Evolutionary conservation across 208 protist species (phyloP), one percentile per base, ranked within the genome.

Genomic region (Acanthamoeba healyi): DNA sequence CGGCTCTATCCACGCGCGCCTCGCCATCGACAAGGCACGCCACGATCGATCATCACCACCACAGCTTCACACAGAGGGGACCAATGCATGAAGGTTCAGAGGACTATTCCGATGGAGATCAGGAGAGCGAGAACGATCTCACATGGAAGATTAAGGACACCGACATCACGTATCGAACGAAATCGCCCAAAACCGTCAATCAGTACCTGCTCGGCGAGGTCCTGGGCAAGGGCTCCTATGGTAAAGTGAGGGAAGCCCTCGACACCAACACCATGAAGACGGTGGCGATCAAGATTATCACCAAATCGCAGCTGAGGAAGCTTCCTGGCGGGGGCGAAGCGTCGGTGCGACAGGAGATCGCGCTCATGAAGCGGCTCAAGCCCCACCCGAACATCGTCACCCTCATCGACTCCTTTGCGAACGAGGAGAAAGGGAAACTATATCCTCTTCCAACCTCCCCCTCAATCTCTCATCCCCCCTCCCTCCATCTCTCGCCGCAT

Each of bases 131-230:
- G 61, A 87, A 87, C 19, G 86, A 92, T 92, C 44, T 92, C 61
- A 92, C 86, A 63, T 92, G 86, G 86, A 63, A 72, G 44, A 92
- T 92, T 72, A 92, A 92, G 44, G 86, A 92, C 29, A 92, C 86
- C 19, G 86, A 92, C 10, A 92, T 92, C 19, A 72, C 58, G 12
- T 92, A 92, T 72, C 46, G 86, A 22, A 72, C 86, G 29, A 92
- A 92, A 72, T 74, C 86, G 56, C 86, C 86, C 24, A 92, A 92
- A 46, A 92, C 86, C 40, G 86, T 92, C 29, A 92, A 92, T 46
- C 86, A 92, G 38, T 92, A 92, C 86, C 29, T 92, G 24, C 40
- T 92, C 26, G 86, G 86, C 7, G 86, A 92, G 61, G 86, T 92
- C 9, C 40, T 92, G 54, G 86, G 86, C 24, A 92, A 92, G 32